Evolutionary conservation across 805 yeast genomes (phyloP), one percentile per base, ranked within the genome.

Genomic region (Isabelozyma gotoi): DNA sequence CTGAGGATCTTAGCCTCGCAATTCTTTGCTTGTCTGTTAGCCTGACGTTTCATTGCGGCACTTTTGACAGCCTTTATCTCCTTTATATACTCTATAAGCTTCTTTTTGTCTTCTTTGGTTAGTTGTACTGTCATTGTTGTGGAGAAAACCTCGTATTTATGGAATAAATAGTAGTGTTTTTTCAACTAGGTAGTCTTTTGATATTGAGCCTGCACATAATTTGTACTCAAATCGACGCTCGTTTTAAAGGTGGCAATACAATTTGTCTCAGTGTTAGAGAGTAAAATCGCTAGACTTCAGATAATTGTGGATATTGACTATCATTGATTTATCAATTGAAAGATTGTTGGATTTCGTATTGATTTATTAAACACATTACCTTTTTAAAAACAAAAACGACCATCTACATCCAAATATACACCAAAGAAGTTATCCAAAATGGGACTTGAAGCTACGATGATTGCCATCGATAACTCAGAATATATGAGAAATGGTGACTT

Each of bases 391-490:
- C n/a, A n/a, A 21, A 21, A 21, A 21, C 29, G 10, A 21, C 29
- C 29, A 21, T 11, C 29, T 21, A 7, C 29, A 7, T n/a, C 29
- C 29, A 24, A 24, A 24, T 10, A 10, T 24, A 10, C 8, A 24
- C 12, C 8, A 17, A 24, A 36, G 6, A 36, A 19, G 12, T n/a
- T 14, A 5, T 3, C 8, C 34, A 75, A 59, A 42, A 90, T 90
- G 97, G 97, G 85, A 50, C 78, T 91, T 57, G 99, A 94, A 70
- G 98, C 98, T 50, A 87, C 97, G 12, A 91, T 94, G 86, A 80
- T 94, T 49, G 88, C 90, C 59, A 79, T 94, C 60, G 99, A 94
- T 74, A 92, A 90, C 75, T 89, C 97, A 41, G 99, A 94, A 71
- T 92, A 77, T 66, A 87, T 91, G 81, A 78, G 99, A 58, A 94